Conservation (phyloP, 495 filamentous ascomycete genomes). For the Lasiosphaeriaceae sp. region DNA sequence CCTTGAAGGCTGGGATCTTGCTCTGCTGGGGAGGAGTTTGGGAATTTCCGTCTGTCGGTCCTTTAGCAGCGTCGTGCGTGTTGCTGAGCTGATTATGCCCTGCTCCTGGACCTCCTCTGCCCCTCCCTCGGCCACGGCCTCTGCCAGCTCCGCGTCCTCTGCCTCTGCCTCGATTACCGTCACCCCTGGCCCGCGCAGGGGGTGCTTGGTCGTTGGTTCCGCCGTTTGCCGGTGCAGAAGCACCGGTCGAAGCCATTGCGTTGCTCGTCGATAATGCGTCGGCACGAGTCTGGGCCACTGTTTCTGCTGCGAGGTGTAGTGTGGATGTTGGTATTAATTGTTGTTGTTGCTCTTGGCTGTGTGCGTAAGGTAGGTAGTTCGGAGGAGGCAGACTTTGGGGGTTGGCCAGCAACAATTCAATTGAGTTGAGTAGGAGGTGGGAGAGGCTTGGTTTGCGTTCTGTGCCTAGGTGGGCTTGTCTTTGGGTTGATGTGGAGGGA, state of each 20-base stretch:
- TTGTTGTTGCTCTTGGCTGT: too few species aligned
- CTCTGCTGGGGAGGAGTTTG: slow-evolving; percentile 10
- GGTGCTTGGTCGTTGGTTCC: not conserved
- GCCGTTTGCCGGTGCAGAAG: slow-evolving; percentile 8
- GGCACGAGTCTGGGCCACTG: not conserved
- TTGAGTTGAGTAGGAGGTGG: too few species aligned
- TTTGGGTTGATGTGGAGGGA: not conserved
- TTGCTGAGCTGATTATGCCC: slow-evolving; percentile 3
- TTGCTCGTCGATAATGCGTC: not conserved
- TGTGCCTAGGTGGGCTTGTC: not conserved
- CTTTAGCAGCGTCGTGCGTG: slow-evolving; percentile 1
- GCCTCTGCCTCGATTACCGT: slow-evolving; percentile 34
- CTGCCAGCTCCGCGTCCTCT: slow-evolving; percentile 28
- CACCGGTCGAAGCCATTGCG: slow-evolving; percentile 19
- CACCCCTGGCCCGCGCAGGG: slow-evolving; percentile 25
- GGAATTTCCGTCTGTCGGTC: not conserved
- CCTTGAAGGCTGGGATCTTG: slow-evolving; percentile 20
- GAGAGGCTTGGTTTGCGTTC: slow-evolving; percentile 2
- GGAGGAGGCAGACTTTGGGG: too few species aligned
- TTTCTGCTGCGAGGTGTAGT: not conserved
- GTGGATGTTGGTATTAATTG: too few species aligned
- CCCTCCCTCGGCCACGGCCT: slow-evolving; percentile 19
- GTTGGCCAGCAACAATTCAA: not conserved
- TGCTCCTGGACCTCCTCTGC: slow-evolving; percentile 8
- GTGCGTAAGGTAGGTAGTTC: too few species aligned